Conservation (phyloP, 2,329 filamentous ascomycete species). For the Paecilomyces variotii region DNA sequence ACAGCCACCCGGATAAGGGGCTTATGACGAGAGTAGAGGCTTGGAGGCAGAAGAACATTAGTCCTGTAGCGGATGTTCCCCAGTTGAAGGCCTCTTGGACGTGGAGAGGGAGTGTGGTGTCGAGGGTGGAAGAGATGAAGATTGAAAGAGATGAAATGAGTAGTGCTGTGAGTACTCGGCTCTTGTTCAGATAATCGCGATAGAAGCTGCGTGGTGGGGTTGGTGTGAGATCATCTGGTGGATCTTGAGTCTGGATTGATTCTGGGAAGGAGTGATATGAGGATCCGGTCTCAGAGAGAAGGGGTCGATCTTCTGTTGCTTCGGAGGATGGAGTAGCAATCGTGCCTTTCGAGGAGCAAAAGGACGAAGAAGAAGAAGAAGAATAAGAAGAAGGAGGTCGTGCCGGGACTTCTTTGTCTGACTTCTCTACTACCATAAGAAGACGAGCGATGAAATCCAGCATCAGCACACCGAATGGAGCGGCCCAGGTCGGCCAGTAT, state of each 20-base stretch:
- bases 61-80: conserved; percentile 8
- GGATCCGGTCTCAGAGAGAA: not conserved
- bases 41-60: conserved; percentile 10
- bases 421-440: conserved; percentile 15
- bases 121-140: conserved; percentile 10
- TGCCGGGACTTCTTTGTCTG: not conserved
- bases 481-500: conserved; percentile 16
- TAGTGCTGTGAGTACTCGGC: conserved; percentile 7
- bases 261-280: too few species aligned
- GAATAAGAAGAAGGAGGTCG: too few species aligned
- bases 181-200: conserved; percentile 6
- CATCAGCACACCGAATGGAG: conserved; percentile 9
- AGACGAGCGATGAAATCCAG: conserved; percentile 17
- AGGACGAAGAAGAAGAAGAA: too few species aligned
- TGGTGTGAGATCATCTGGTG: not conserved
- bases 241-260: too few species aligned
- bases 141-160: conserved; percentile 4
- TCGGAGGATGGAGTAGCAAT: not conserved
- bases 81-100: conserved; percentile 14
- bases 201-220: conserved; percentile 9
- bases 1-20: not conserved
- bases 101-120: conserved; percentile 18
- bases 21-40: not conserved
- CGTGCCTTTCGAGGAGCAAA: too few species aligned
- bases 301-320: not conserved